Conservation (phyloP, 345 rosid genomes). For the Sapria himalayana region DNA sequence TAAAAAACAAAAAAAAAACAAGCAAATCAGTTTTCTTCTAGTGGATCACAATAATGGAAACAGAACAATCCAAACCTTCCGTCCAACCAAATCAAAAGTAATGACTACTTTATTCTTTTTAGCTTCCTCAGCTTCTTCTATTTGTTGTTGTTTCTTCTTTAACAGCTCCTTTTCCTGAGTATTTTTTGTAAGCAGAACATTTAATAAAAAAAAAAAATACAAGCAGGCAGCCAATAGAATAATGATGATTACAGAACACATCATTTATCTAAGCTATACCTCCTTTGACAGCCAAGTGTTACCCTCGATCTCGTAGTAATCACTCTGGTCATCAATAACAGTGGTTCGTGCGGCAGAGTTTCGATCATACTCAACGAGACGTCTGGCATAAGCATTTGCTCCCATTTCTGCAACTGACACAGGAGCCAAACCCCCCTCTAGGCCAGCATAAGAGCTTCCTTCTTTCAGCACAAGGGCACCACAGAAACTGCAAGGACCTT, state of each 20-base stretch:
- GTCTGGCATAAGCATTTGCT: slow-evolving; percentile 78
- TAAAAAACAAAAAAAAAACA: neutral
- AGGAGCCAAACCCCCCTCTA: slow-evolving; percentile 42
- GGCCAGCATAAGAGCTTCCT: slow-evolving; percentile 71
- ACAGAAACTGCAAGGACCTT: slow-evolving; percentile 78
- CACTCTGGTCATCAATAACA: slow-evolving; percentile 94
- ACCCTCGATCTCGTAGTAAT: slow-evolving; percentile 79
- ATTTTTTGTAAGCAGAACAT: neutral
- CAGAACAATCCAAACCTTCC: slow-evolving; percentile 36
- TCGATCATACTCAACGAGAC: slow-evolving; percentile 83
- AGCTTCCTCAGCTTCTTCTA: slow-evolving; percentile 57
- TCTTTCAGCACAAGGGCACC: slow-evolving; percentile 80
- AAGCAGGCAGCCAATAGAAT: slow-evolving; percentile 1
- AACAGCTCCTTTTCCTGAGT: slow-evolving; percentile 76
- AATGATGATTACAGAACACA: neutral
- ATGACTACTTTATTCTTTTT: slow-evolving; percentile 60
- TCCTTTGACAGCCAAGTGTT: slow-evolving; percentile 81
- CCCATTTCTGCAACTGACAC: slow-evolving; percentile 58
- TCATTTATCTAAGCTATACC: slow-evolving; percentile 33
- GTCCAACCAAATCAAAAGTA: slow-evolving; percentile 84
- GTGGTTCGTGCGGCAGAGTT: slow-evolving; percentile 84
- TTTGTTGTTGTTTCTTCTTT: slow-evolving; percentile 56
- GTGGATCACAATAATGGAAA: neutral
- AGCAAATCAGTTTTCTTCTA: neutral
- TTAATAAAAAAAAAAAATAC: neutral